A percentile compares a stretch with the other conserved stretches of the same genome.
These are phyloP conservation scores for Pseudogymnoascus sp. DNA, from an alignment of 2,329 filamentous ascomycete genomes.

Conservation along the genomic window DNA sequence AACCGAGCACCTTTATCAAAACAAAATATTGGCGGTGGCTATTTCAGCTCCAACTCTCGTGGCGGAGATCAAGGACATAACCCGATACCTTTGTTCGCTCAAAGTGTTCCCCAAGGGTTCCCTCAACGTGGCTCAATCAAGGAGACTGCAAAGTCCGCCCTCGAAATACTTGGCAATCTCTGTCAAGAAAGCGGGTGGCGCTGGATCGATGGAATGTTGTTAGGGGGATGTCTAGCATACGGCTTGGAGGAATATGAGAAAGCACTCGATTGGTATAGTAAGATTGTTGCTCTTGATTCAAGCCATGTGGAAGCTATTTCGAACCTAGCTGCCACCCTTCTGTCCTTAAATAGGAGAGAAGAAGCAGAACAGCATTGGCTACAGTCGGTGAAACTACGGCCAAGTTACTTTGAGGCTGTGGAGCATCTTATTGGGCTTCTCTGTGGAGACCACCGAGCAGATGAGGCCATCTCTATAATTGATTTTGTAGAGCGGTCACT, in stretches of 20 bases:
- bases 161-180: slow-evolving; percentile 64
- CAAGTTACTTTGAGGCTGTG: slow-evolving; percentile 87
- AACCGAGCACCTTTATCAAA: not conserved
- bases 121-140: slow-evolving; percentile 4
- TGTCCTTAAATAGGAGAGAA: slow-evolving; percentile 70
- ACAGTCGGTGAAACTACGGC: slow-evolving; percentile 71
- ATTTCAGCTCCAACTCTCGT: not conserved
- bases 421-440: slow-evolving; percentile 87
- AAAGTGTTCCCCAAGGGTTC: not conserved
- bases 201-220: slow-evolving; percentile 88
- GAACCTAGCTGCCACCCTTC: slow-evolving; percentile 81
- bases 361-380: slow-evolving; percentile 86
- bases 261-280: slow-evolving; percentile 65
- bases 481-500: slow-evolving; percentile 72
- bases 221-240: slow-evolving; percentile 88
- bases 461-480: slow-evolving; percentile 82
- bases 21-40: not conserved
- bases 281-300: slow-evolving; percentile 48
- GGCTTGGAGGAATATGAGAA: slow-evolving; percentile 77
- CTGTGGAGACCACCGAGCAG: slow-evolving; percentile 70
- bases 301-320: slow-evolving; percentile 85
- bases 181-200: slow-evolving; percentile 76
- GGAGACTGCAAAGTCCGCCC: slow-evolving; percentile 50
- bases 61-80: not conserved
- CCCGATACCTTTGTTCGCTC: not conserved